Base-by-base conservation (phyloP, 2,329 filamentous ascomycete genomes). In the Rhynchosporium graminicola region DNA sequence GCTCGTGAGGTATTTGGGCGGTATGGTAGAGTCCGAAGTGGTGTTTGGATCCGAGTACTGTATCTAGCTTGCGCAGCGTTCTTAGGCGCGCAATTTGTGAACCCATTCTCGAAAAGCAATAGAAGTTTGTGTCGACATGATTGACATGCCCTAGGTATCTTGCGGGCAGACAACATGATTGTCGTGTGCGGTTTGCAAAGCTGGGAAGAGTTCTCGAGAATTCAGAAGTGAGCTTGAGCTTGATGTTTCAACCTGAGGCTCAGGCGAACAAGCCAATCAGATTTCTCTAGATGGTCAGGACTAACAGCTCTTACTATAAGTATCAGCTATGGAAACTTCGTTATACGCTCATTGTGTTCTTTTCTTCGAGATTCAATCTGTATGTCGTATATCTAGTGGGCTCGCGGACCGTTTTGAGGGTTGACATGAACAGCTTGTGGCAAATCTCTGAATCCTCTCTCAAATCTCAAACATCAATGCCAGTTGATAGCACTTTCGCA, bases 81-180 rank as follows among this genome's bases (percentile, higher is more conserved):
- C 13, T 63, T 51, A 3, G 56, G 61, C 55, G 62, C 57, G 42
- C 59, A 59, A 48, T 28, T 70, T 20, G 69, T 67, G 65, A 76
- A 75, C 12, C 74, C 73, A 57, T 73, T 63, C 61, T 75, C 71
- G 48, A 75, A 74, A 0, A 76, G 62, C 4, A 69, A 67, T 29
- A 73, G 69, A 0, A 77, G 69, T 47, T 74, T 74, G 20, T 70
- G 66, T 56, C 73, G 72, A 63, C 74, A 76, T 64, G 72, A 72
- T 59, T 71, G 71, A 57, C 74, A 76, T 40, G 70, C 71, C 43
- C 63, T 63, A 9, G 70, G 71, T 38, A 65, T 62, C 51, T 70
- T 72, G 10, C 68, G 70, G 33, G 68, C 68, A 10, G 66, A 69
- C 62, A 74, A 63, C 72, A 74, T 74, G 26, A 43, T 63, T 43